Conservation (phyloP, 1,139 yeast species). For the Suhomyces chickasaworum region DNA sequence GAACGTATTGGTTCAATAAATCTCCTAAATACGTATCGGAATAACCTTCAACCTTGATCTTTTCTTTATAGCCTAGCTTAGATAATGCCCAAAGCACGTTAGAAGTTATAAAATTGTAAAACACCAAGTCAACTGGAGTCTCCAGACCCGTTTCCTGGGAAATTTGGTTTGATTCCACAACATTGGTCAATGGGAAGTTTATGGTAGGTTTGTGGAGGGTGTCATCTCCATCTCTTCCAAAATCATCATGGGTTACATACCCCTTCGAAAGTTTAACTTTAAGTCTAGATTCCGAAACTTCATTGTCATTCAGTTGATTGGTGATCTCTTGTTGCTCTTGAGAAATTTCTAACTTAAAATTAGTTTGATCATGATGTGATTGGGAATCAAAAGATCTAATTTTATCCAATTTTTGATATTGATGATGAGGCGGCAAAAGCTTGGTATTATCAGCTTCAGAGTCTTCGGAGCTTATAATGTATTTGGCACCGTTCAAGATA, state of each 20-base stretch:
- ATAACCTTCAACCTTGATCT: conserved; percentile 28
- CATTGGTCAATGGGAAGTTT: conserved; percentile 70
- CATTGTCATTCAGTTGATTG: not conserved
- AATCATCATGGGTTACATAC: conserved; percentile 79
- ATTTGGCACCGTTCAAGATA: conserved; percentile 51
- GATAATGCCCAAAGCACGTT: conserved; percentile 62
- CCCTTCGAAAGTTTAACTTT: conserved; percentile 50
- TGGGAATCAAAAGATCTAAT: not conserved
- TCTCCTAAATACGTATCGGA: conserved; percentile 38
- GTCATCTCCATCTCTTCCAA: conserved; percentile 87
- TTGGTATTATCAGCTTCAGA: conserved; percentile 15
- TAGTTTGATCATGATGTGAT: not conserved
- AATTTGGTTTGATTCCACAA: conserved; percentile 54
- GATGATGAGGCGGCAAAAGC: conserved; percentile 34
- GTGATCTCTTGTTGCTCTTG: not conserved
- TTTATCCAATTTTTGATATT: not conserved
- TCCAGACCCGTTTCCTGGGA: conserved; percentile 21
- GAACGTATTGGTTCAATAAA: conserved; percentile 34
- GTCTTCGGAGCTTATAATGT: conserved; percentile 33
- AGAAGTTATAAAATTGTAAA: conserved; percentile 71
- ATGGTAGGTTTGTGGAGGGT: conserved; percentile 70
- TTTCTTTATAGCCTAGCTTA: conserved; percentile 26
- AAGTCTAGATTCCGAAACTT: not conserved
- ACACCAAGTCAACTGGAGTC: conserved; percentile 64
- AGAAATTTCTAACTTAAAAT: not conserved